Evolutionary conservation across 441 rosid species (phyloP).

Genomic region (Omphalea diandra): DNA sequence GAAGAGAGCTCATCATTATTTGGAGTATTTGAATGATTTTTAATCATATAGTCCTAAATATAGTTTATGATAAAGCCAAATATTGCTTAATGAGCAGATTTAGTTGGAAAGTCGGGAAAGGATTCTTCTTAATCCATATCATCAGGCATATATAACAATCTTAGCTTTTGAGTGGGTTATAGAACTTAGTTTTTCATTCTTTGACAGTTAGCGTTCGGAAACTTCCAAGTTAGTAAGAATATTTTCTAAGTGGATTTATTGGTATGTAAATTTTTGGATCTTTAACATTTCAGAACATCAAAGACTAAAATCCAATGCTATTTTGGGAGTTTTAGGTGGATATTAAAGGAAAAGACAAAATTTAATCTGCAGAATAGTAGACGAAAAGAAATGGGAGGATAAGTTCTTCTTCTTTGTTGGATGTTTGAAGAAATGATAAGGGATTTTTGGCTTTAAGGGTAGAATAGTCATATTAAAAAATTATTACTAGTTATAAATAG

Average conservation of each 20-base stretch:
- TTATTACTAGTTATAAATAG: no score
- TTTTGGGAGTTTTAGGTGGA: no score
- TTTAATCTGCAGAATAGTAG: no score
- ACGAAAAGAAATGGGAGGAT: no score
- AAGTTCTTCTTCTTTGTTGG: no score
- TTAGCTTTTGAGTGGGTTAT: background rate
- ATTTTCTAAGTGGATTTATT: background rate
- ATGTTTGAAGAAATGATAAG: no score
- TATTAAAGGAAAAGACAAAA: no score
- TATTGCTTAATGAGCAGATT: background rate
- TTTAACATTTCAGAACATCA: background rate
- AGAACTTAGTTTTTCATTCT: background rate
- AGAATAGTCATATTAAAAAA: no score
- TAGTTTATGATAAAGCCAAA: background rate
- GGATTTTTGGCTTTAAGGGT: no score
- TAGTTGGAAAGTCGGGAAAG: background rate
- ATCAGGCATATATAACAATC: background rate
- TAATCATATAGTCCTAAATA: background rate
- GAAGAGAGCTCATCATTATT: background rate
- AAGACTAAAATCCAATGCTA: background rate
- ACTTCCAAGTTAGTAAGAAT: background rate
- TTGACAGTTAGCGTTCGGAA: background rate
- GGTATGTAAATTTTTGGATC: background rate
- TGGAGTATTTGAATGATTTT: background rate
- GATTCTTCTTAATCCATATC: background rate